These are phyloP conservation scores for Arachis hypogaea DNA, from an alignment of 306 rosid genomes.

Conservation along the genomic window DNA sequence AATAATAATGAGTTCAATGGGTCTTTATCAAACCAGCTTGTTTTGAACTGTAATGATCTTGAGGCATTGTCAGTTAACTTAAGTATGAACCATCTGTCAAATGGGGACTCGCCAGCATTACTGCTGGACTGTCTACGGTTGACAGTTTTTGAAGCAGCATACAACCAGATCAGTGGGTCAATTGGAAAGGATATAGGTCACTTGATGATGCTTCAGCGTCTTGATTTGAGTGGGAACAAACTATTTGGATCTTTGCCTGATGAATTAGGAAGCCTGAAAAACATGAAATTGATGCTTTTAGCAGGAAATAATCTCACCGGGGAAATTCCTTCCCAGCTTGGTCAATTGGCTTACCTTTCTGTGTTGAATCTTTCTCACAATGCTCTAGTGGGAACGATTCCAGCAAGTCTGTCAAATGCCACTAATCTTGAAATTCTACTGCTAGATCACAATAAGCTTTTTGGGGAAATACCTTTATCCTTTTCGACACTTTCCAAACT, in stretches of 20 bases:
- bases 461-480: slow-evolving; percentile 49
- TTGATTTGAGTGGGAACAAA: slow-evolving; percentile 56
- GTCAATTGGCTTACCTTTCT: slow-evolving; percentile 48
- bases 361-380: slow-evolving; percentile 55
- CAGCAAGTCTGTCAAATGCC: slow-evolving; percentile 47
- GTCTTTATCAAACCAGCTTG: slow-evolving; percentile 45
- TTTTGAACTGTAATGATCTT: slow-evolving; percentile 53
- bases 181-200: slow-evolving; percentile 44
- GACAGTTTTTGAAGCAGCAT: slow-evolving; percentile 52
- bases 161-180: slow-evolving; percentile 50
- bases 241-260: slow-evolving; percentile 47
- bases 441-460: slow-evolving; percentile 55
- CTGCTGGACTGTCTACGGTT: slow-evolving; percentile 44
- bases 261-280: slow-evolving; percentile 48
- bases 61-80: slow-evolving; percentile 56
- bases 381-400: slow-evolving; percentile 47
- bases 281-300: slow-evolving; percentile 55
- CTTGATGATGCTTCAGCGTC: slow-evolving; percentile 40
- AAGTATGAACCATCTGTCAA: slow-evolving; percentile 55
- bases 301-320: slow-evolving; percentile 56
- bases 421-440: slow-evolving; percentile 47
- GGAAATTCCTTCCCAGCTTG: slow-evolving; percentile 46
- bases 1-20: slow-evolving; percentile 62
- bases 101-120: slow-evolving; percentile 39
- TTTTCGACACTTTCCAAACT: slow-evolving; percentile 49